Percentiles rank a stretch among this genome's conserved stretches.
Conservation (phyloP, 1,284 basidiomycete species). For the Erythrobasidium hasegawianum region DNA sequence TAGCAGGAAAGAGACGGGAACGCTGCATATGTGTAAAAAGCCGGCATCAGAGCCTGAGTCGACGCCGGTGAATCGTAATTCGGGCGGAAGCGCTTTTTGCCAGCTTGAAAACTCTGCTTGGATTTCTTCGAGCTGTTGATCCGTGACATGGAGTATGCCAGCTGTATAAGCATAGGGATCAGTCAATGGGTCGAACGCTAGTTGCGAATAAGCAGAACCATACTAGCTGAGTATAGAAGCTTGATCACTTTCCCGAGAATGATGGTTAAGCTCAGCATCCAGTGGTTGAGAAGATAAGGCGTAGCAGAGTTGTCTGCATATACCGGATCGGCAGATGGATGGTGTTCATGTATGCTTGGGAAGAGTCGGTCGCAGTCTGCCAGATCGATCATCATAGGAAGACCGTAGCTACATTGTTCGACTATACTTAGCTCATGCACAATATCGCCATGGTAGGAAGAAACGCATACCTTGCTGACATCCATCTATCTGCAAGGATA, state of each 20-base stretch:
- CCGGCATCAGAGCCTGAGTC: conserved; percentile 59
- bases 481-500: conserved; percentile 81
- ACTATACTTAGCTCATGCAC: neutral
- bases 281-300: conserved; percentile 43
- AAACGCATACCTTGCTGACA: conserved; percentile 36
- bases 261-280: conserved; percentile 75
- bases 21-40: conserved; percentile 75
- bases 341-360: conserved; percentile 62
- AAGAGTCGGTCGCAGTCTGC: conserved; percentile 87
- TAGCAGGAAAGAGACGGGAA: conserved; percentile 65
- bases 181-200: neutral
- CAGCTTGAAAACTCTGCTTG: conserved; percentile 68
- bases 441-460: no score
- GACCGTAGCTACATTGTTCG: conserved; percentile 63
- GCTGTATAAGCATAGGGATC: conserved; percentile 53
- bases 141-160: conserved; percentile 73
- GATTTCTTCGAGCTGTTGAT: conserved; percentile 66
- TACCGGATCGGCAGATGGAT: conserved; percentile 37
- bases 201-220: conserved; percentile 30
- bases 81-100: conserved; percentile 68
- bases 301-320: conserved; percentile 38
- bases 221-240: conserved; percentile 72
- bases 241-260: conserved; percentile 82
- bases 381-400: conserved; percentile 86
- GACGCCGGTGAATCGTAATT: conserved; percentile 66